These are phyloP conservation scores for Zalaria sp. DNA, from an alignment of 2,329 filamentous ascomycete species.

Conservation along the genomic window DNA sequence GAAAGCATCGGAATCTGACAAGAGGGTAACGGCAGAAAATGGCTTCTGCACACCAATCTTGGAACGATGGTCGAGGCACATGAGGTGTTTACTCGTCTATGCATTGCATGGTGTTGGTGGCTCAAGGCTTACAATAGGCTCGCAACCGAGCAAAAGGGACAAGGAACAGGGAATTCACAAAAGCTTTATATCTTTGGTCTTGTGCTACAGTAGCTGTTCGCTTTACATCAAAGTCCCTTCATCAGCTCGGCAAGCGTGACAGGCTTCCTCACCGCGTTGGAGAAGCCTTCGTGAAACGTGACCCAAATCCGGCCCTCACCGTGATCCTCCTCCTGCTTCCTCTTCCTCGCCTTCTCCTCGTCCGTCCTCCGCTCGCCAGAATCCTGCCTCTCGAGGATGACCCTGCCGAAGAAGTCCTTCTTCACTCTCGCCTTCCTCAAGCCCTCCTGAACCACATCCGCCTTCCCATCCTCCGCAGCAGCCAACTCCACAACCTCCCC, in stretches of 20 bases:
- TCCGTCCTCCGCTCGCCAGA: conserved; percentile 26
- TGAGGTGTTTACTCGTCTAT: no score
- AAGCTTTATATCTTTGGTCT: no score
- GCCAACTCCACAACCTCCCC: conserved; percentile 11
- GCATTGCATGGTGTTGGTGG: no score
- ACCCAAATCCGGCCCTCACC: conserved; percentile 62
- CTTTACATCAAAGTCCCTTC: conserved; percentile 40
- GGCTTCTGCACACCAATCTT: no score
- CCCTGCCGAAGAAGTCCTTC: conserved; percentile 74
- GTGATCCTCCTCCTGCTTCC: conserved; percentile 17
- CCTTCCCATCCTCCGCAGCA: conserved; percentile 7
- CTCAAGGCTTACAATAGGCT: no score
- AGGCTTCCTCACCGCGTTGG: conserved; percentile 83
- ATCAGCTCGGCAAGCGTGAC: conserved; percentile 70
- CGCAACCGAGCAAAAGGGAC: no score
- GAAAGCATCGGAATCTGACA: no score
- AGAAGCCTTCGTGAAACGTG: conserved; percentile 78
- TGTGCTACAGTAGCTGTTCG: no score
- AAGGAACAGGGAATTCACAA: no score
- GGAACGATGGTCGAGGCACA: no score
- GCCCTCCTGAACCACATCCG: conserved; percentile 8
- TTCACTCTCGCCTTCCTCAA: conserved; percentile 35
- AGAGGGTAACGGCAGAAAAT: no score
- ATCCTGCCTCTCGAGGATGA: conserved; percentile 38
- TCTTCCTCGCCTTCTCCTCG: conserved; percentile 20